phyloP scores from a whole-genome alignment of 345 rosid genomes.

The Microcos paniculata region DNA sequence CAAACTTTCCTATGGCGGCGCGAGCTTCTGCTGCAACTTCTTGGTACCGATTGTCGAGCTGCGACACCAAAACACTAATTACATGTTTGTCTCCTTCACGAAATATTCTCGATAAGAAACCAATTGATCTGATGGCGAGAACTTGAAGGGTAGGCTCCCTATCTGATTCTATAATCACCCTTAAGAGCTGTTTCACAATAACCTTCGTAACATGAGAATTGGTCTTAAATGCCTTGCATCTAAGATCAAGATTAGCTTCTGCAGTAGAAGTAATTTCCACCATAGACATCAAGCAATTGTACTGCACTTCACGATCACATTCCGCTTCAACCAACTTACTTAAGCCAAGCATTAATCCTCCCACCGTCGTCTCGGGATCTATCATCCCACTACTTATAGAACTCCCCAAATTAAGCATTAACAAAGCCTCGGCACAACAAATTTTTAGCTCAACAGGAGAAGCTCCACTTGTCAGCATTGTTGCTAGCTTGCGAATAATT shows the following conservation, averaged over 20 bases:
- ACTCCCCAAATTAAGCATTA: no score
- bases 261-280: constrained; percentile 73
- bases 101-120: constrained; percentile 75
- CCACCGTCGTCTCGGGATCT: no score
- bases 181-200: constrained; percentile 63
- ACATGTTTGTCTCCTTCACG: no score
- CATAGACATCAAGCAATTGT: no score
- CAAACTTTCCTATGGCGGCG: constrained; percentile 58
- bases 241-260: constrained; percentile 59
- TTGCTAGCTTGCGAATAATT: not conserved
- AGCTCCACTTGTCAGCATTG: not conserved
- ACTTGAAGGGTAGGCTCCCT: constrained; percentile 27
- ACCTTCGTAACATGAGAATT: constrained; percentile 78
- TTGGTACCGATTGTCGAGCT: constrained; percentile 34
- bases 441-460: no score
- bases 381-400: no score
- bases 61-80: no score
- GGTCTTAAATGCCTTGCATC: constrained; percentile 66
- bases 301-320: constrained; percentile 45
- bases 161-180: constrained; percentile 52
- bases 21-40: constrained; percentile 71
- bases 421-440: no score
- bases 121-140: constrained; percentile 67
- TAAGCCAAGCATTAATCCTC: constrained; percentile 69
- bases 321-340: constrained; percentile 70